Evolutionary conservation across 148 eudicot genomes (phyloP).

Genomic region (Amaranthus cruentus): DNA sequence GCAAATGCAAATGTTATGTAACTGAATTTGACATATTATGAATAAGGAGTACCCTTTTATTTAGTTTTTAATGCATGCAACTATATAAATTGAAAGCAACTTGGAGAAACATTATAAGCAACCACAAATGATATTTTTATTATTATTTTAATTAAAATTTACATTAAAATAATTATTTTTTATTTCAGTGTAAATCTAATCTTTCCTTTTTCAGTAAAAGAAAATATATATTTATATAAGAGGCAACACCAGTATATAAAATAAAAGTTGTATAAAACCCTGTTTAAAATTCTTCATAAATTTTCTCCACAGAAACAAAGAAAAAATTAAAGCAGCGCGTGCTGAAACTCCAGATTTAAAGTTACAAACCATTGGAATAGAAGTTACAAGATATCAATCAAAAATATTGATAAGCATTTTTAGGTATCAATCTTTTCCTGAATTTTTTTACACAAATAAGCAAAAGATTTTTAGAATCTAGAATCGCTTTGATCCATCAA

Average conservation of each 20-base stretch:
- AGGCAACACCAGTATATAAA: neutral
- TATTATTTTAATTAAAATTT: too few species aligned
- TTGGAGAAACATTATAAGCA: too few species aligned
- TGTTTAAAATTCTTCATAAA: neutral
- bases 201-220: too few species aligned
- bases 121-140: too few species aligned
- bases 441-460: neutral
- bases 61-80: too few species aligned
- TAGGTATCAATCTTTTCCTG: neutral
- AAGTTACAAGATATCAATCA: neutral
- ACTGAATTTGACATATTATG: too few species aligned
- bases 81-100: too few species aligned
- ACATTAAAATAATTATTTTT: too few species aligned
- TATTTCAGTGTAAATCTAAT: too few species aligned
- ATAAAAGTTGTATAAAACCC: neutral
- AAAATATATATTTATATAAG: too few species aligned
- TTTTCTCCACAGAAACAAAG: neutral
- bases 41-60: too few species aligned
- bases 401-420: neutral
- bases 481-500: neutral
- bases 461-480: conserved; percentile 2
- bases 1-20: too few species aligned
- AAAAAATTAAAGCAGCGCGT: neutral
- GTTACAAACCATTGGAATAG: neutral
- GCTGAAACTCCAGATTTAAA: neutral